These are phyloP conservation scores for Gaillardinia entomophila DNA, from an alignment of 805 yeast species.

Conservation along the genomic window DNA sequence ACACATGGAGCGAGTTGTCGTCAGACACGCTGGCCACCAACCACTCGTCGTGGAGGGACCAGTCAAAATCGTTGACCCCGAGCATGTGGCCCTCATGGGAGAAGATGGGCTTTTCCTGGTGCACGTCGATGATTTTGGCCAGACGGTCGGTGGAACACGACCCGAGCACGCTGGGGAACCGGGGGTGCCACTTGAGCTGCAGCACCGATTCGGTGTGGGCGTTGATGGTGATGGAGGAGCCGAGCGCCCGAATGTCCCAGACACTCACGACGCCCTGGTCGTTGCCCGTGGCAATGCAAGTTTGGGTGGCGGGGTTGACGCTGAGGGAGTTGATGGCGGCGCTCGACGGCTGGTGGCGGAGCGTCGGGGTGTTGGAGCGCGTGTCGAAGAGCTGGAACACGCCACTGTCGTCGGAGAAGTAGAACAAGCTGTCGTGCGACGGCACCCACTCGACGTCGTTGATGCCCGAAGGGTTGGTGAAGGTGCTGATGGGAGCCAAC, in stretches of 20 bases:
- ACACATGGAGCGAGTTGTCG: slow-evolving; percentile 82
- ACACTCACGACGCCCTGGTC: slow-evolving; percentile 48
- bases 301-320: slow-evolving; percentile 52
- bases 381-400: slow-evolving; percentile 47
- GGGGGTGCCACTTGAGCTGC: slow-evolving; percentile 69
- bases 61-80: slow-evolving; percentile 78
- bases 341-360: slow-evolving; percentile 1
- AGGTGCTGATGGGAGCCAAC: background rate
- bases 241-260: slow-evolving; percentile 57
- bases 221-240: slow-evolving; percentile 10
- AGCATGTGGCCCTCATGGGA: slow-evolving; percentile 82
- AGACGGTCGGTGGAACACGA: slow-evolving; percentile 59
- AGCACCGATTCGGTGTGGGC: slow-evolving; percentile 55
- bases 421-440: slow-evolving; percentile 55
- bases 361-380: slow-evolving; percentile 22
- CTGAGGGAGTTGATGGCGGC: slow-evolving; percentile 53
- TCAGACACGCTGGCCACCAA: slow-evolving; percentile 73
- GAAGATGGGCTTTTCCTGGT: slow-evolving; percentile 36
- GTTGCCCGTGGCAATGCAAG: slow-evolving; percentile 64
- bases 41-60: slow-evolving; percentile 73
- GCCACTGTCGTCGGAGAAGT: slow-evolving; percentile 63
- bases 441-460: slow-evolving; percentile 73
- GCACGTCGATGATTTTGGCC: slow-evolving; percentile 59
- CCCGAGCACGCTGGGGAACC: slow-evolving; percentile 48
- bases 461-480: slow-evolving; percentile 40